Evolutionary conservation across 2,329 filamentous ascomycete genomes (phyloP).

Genomic region (Scedosporium minutisporum): DNA sequence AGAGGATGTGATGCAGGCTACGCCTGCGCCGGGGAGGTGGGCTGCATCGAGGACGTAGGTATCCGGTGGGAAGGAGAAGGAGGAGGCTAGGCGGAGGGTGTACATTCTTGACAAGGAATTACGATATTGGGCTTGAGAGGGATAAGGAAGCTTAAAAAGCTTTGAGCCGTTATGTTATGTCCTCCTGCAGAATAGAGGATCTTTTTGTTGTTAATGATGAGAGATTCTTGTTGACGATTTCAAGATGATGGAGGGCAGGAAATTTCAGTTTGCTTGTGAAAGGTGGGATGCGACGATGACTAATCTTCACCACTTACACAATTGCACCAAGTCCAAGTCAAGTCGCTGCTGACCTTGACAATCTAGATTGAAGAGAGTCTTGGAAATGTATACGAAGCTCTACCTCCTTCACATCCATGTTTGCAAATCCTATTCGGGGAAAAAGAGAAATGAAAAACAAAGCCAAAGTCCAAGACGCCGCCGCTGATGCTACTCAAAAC

Average conservation of each 20-base stretch:
- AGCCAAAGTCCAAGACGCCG: neutral
- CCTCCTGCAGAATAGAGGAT: too few relatives aligned
- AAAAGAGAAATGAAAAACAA: neutral
- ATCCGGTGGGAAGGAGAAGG: slow-evolving; percentile 19
- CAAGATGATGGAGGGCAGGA: too few relatives aligned
- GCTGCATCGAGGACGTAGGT: slow-evolving; percentile 51
- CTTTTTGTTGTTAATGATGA: too few relatives aligned
- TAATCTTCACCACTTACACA: too few relatives aligned
- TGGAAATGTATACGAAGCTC: neutral
- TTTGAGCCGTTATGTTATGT: too few relatives aligned
- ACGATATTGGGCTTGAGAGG: neutral
- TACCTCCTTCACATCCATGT: neutral
- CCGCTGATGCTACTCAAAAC: slow-evolving; percentile 2
- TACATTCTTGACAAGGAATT: neutral
- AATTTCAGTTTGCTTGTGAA: too few relatives aligned
- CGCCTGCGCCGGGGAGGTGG: slow-evolving; percentile 32
- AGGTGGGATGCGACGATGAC: too few relatives aligned
- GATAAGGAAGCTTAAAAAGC: too few relatives aligned
- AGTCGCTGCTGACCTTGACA: too few relatives aligned
- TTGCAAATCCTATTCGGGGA: neutral
- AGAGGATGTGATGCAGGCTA: slow-evolving; percentile 60
- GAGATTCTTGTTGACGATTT: too few relatives aligned
- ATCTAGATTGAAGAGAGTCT: too few relatives aligned
- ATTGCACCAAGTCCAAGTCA: too few relatives aligned
- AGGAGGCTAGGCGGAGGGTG: neutral